Evolutionary conservation across 106 monocot genomes (phyloP).

Genomic region (Acanthochlamys bracteata): DNA sequence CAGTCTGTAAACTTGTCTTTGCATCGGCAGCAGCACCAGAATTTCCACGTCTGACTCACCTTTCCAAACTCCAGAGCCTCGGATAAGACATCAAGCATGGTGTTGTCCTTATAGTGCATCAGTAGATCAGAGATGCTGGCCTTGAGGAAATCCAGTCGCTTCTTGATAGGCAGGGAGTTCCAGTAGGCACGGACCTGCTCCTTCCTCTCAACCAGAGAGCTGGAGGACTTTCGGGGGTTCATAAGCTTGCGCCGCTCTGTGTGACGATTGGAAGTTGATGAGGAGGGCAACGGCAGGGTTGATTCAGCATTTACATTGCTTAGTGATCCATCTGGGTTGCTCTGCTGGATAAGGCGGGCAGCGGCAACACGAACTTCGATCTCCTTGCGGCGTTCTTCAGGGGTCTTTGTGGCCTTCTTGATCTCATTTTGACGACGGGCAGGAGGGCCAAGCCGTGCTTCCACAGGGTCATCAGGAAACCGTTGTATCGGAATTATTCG

Average conservation of each 20-base stretch:
- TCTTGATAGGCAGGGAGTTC: conserved; percentile 51
- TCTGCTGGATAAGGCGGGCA: conserved; percentile 62
- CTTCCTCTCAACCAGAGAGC: conserved; percentile 35
- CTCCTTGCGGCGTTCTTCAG: conserved; percentile 83
- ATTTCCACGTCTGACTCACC: conserved; percentile 49
- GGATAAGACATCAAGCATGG: conserved; percentile 27
- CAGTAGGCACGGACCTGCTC: conserved; percentile 60
- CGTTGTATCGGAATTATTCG: conserved; percentile 74
- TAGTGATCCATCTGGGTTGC: background rate
- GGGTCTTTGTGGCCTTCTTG: conserved; percentile 84
- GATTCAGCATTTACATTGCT: conserved; percentile 2
- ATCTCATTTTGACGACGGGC: conserved; percentile 79
- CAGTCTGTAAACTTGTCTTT: conserved; percentile 42
- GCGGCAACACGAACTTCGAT: conserved; percentile 95
- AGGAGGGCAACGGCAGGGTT: background rate
- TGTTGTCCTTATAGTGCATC: conserved; percentile 56
- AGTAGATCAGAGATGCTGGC: conserved; percentile 42
- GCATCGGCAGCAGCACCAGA: conserved; percentile 68
- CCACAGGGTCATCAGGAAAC: conserved; percentile 58
- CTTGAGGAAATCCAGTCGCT: conserved; percentile 33
- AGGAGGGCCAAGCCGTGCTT: conserved; percentile 41
- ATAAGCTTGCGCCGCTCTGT: conserved; percentile 50
- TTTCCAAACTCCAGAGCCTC: conserved; percentile 54
- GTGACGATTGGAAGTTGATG: conserved; percentile 20
- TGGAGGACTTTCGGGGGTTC: conserved; percentile 33